A percentile compares a stretch with the other conserved stretches of the same genome.
These are phyloP conservation scores for Suhomyces xylopsoci DNA, from an alignment of 805 yeast species.

Conservation along the genomic window DNA sequence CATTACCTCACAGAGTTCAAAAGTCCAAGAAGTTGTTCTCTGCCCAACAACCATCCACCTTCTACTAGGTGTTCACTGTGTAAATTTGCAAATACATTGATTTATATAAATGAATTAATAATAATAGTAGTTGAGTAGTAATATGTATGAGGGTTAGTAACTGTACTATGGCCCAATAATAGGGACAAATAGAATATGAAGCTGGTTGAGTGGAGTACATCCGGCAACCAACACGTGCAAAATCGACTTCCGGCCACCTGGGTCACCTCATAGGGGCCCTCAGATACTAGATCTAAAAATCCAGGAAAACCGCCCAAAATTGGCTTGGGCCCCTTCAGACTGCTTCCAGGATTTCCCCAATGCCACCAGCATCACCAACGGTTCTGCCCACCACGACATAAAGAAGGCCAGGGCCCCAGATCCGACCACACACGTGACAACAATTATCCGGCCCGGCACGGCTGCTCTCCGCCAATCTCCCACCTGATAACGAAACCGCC, in stretches of 20 bases:
- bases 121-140: slow-evolving; percentile 2
- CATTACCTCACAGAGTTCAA: slow-evolving; percentile 99
- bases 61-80: slow-evolving; percentile 61
- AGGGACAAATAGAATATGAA: too few relatives aligned
- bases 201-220: neutral
- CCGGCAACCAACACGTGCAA: neutral
- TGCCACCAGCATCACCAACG: neutral
- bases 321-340: neutral
- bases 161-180: too few relatives aligned
- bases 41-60: slow-evolving; percentile 94
- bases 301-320: neutral
- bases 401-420: neutral
- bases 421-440: neutral
- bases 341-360: neutral
- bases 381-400: neutral
- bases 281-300: neutral
- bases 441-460: too few relatives aligned
- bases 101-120: slow-evolving; percentile 8
- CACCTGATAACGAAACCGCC: neutral
- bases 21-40: slow-evolving; percentile 86
- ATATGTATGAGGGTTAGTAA: neutral
- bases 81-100: slow-evolving; percentile 6
- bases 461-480: neutral
- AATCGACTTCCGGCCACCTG: neutral
- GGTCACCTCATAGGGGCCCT: neutral